These are phyloP conservation scores for Ustilago trichophora DNA, from an alignment of 1,284 basidiomycete genomes.

Conservation along the genomic window DNA sequence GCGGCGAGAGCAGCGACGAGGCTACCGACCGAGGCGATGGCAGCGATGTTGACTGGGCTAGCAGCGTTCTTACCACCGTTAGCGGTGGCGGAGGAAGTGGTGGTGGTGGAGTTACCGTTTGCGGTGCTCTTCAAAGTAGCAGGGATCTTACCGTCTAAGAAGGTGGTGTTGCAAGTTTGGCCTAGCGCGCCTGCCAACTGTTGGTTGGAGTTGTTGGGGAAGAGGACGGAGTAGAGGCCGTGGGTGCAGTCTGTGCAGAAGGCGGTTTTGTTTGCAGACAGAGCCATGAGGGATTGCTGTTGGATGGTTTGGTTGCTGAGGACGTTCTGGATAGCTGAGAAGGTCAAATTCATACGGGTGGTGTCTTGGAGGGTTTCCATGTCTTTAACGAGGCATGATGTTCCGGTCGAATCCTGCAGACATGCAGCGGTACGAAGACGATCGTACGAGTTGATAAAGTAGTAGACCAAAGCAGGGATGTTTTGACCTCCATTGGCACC, in stretches of 20 bases:
- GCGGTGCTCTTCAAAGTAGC: slow-evolving; percentile 29
- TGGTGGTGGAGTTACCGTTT: slow-evolving; percentile 21
- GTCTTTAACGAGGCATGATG: slow-evolving; percentile 20
- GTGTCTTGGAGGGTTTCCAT: slow-evolving; percentile 35
- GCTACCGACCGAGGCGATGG: slow-evolving; percentile 6
- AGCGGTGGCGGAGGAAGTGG: neutral
- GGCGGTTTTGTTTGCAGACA: slow-evolving; percentile 30
- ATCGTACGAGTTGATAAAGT: slow-evolving; percentile 39
- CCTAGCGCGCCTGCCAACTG: slow-evolving; percentile 15
- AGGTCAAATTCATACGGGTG: slow-evolving; percentile 15
- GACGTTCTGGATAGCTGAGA: slow-evolving; percentile 14
- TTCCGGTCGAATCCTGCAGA: slow-evolving; percentile 9
- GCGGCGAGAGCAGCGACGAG: slow-evolving; percentile 15
- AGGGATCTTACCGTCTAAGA: slow-evolving; percentile 33
- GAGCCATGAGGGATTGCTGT: slow-evolving; percentile 13
- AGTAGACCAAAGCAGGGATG: slow-evolving; percentile 34
- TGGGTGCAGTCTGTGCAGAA: slow-evolving; percentile 48
- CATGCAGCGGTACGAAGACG: slow-evolving; percentile 24
- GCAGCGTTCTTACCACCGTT: slow-evolving; percentile 4
- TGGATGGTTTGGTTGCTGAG: slow-evolving; percentile 12
- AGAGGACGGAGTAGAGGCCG: slow-evolving; percentile 28
- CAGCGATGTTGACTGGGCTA: slow-evolving; percentile 1
- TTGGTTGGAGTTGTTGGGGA: slow-evolving; percentile 22
- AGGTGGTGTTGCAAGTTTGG: slow-evolving; percentile 22
- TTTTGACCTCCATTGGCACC: slow-evolving; percentile 4